Base-by-base conservation (phyloP, 2,329 filamentous ascomycete genomes). In the Huntiella omanensis region DNA sequence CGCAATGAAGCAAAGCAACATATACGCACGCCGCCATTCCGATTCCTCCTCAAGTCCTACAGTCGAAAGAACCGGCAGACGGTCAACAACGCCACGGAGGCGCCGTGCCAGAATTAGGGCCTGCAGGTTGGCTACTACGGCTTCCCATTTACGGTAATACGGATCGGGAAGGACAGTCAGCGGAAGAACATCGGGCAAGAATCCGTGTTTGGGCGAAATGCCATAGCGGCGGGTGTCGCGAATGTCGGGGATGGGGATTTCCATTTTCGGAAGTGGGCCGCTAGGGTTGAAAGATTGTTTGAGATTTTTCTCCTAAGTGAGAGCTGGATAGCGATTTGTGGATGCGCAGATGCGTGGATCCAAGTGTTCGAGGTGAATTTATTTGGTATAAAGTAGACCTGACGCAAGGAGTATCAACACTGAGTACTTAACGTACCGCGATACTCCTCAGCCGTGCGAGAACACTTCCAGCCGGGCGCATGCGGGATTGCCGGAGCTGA, bases 141-240 rank as follows among this genome's bases (percentile, higher is more conserved):
- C 75, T 64, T 98, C 91, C 91, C 91, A 98, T 58, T 85, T 84
- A 61, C 83, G 79, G 63, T 96, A 98, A 67, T 95, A 96, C 2
- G 81, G 74, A 57, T 95, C 83, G 7, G 86, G 82, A 11, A 98
- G 75, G 47, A 75, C 67, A 51, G 83, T 77, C 52, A 96, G 68
- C 37, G 91, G 91, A 33, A 82, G 65, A 52, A 84, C 77, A 51
- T 82, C 69, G 2, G 91, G 86, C 46, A 98, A 74, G 65, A 98
- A 98, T 56, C 91, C 91, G 64, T 85, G 76, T 48, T 76, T 68
- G 51, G 73, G 66, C 53, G 82, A 83, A 61, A 86, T 75, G 63
- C 81, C 83, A 64, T 92, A 93, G 37, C 42, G 45, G 32, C 45
- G 42, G 13, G 34, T 41, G 62, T 92, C 80, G 59, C 75, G 70